These are phyloP conservation scores for Yarrowia keelungensis DNA, from an alignment of 805 yeast species.

Conservation along the genomic window DNA sequence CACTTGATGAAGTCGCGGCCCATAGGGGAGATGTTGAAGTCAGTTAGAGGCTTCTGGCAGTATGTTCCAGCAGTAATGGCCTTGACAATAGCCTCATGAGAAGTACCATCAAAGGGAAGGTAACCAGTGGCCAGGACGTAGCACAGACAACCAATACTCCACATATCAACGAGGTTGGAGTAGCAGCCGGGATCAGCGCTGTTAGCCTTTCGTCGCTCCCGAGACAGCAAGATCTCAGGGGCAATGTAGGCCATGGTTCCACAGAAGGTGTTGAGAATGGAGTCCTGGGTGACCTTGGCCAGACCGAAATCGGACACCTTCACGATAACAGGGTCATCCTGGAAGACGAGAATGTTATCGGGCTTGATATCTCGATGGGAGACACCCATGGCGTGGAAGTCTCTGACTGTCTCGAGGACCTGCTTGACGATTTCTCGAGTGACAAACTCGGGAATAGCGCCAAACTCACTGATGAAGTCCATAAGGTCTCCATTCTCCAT, in stretches of 20 bases:
- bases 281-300: constrained; percentile 87
- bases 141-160: constrained; percentile 95
- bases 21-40: constrained; percentile 65
- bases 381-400: constrained; percentile 88
- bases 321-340: constrained; percentile 88
- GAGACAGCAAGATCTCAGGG: constrained; percentile 77
- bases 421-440: constrained; percentile 87
- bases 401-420: constrained; percentile 79
- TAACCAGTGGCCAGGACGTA: constrained; percentile 93
- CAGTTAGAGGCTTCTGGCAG: constrained; percentile 67
- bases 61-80: constrained; percentile 80
- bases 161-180: constrained; percentile 90
- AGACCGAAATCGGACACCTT: constrained; percentile 96
- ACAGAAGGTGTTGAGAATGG: constrained; percentile 94
- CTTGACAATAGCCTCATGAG: constrained; percentile 82
- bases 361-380: constrained; percentile 98
- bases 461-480: constrained; percentile 95
- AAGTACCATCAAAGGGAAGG: constrained; percentile 91
- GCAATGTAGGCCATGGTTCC: constrained; percentile 98
- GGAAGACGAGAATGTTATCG: constrained; percentile 88
- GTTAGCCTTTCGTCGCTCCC: constrained; percentile 42
- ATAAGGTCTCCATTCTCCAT: constrained; percentile 96
- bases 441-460: constrained; percentile 85
- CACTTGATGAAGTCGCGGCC: constrained; percentile 76
- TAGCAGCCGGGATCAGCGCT: constrained; percentile 55